Evolutionary conservation across 2,329 filamentous ascomycete genomes (phyloP).

Genomic region (Capronia americana): DNA sequence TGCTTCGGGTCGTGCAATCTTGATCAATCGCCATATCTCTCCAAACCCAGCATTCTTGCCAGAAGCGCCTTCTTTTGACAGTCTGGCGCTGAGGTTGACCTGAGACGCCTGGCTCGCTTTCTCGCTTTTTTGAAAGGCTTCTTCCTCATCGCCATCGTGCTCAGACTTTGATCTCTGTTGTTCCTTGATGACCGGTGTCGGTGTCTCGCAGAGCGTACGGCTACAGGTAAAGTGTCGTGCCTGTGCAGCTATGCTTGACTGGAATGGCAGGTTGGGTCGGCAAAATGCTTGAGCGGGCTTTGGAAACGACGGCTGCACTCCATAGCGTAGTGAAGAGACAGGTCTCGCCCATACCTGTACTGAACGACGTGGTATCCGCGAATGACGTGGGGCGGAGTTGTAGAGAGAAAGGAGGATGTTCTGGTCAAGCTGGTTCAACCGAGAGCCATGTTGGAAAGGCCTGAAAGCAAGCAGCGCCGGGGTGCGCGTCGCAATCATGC

Average conservation of each 20-base stretch:
- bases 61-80: constrained; percentile 77
- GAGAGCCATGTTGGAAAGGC: constrained; percentile 34
- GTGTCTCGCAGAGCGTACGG: constrained; percentile 30
- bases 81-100: constrained; percentile 83
- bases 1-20: constrained; percentile 85
- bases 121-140: constrained; percentile 73
- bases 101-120: constrained; percentile 86
- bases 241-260: constrained; percentile 24
- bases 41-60: constrained; percentile 65
- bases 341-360: constrained; percentile 12
- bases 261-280: constrained; percentile 3
- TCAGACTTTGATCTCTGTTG: constrained; percentile 51
- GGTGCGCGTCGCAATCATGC: constrained; percentile 50
- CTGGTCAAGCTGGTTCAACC: constrained; percentile 37
- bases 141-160: constrained; percentile 58
- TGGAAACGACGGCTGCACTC: neutral
- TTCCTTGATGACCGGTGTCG: constrained; percentile 36
- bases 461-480: constrained; percentile 46
- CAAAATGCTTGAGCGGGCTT: neutral
- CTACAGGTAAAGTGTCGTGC: constrained; percentile 31
- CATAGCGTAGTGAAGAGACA: neutral
- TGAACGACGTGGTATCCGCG: constrained; percentile 32
- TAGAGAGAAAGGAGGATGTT: constrained; percentile 39
- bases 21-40: constrained; percentile 86
- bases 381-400: constrained; percentile 40